Conservation (phyloP, 306 rosid genomes). For the Quercus variabilis region DNA sequence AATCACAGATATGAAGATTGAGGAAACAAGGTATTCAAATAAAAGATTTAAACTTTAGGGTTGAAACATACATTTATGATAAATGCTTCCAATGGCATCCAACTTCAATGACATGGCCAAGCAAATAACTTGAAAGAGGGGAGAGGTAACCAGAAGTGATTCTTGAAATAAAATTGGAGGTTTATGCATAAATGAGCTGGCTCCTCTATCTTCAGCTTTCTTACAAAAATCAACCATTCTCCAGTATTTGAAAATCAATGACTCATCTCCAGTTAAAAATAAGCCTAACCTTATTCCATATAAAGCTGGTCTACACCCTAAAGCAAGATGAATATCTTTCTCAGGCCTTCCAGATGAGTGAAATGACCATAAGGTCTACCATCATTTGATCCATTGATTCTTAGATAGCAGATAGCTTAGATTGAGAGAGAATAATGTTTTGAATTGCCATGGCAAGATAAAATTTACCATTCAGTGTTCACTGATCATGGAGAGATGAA, state of each 20-base stretch:
- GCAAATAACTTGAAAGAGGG: not conserved
- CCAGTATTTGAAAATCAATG: not conserved
- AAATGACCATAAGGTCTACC: not conserved
- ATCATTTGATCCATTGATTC: not conserved
- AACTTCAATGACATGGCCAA: not conserved
- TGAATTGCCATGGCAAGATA: not conserved
- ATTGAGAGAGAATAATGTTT: not conserved
- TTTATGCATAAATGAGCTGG: not conserved
- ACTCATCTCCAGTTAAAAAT: not conserved
- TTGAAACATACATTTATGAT: not conserved
- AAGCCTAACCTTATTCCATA: not conserved
- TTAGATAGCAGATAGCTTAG: not conserved
- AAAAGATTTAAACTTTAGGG: not conserved
- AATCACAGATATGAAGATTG: not conserved
- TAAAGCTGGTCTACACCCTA: not conserved
- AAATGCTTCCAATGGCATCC: not conserved
- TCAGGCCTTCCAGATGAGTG: not conserved
- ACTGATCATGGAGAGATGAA: conserved; percentile 42
- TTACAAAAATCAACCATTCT: no score
- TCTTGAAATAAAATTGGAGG: not conserved
- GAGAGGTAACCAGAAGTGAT: not conserved
- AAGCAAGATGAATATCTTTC: not conserved
- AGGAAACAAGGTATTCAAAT: not conserved
- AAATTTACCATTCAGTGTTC: conserved; percentile 6
- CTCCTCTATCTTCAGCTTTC: not conserved